A percentile compares a stretch with the other conserved stretches of the same genome.
Evolutionary conservation across 768 basidiomycete genomes (phyloP).

Genomic region (Serendipita sp.): DNA sequence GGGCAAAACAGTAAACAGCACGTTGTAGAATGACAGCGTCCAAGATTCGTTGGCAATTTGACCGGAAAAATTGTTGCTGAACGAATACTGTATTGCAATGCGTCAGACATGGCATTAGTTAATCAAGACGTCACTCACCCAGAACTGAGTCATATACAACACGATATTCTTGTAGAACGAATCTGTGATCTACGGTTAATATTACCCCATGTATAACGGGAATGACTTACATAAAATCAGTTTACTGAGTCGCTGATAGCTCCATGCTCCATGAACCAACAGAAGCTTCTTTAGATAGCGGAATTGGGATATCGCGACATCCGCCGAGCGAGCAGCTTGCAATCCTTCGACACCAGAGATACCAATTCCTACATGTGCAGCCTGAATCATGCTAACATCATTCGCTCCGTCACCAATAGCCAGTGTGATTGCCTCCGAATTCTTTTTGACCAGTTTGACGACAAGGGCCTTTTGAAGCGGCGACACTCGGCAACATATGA

Average conservation of each 20-base stretch:
- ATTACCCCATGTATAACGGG: not conserved
- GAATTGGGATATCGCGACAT: constrained; percentile 97
- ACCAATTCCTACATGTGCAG: constrained; percentile 92
- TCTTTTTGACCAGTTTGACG: constrained; percentile 98
- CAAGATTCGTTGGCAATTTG: constrained; percentile 98
- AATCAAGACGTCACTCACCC: constrained; percentile 39
- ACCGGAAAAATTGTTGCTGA: constrained; percentile 98
- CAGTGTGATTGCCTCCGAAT: constrained; percentile 79
- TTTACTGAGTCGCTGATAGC: constrained; percentile 87
- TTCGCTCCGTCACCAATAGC: constrained; percentile 98
- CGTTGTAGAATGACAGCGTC: constrained; percentile 95
- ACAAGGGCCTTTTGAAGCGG: constrained; percentile 95
- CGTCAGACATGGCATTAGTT: not conserved
- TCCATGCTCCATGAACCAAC: constrained; percentile 97
- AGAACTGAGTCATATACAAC: constrained; percentile 96
- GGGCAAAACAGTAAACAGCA: constrained; percentile 87
- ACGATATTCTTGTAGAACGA: constrained; percentile 99
- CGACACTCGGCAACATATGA: constrained; percentile 98
- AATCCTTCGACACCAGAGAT: constrained; percentile 98
- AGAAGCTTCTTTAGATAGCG: constrained; percentile 85
- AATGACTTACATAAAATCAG: constrained; percentile 76
- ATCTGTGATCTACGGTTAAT: constrained; percentile 29
- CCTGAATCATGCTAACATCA: constrained; percentile 99
- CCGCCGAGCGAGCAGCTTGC: constrained; percentile 94
- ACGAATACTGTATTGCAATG: constrained; percentile 55